Base-by-base conservation (phyloP, 441 rosid genomes). In the Adansonia rubrostipa region DNA sequence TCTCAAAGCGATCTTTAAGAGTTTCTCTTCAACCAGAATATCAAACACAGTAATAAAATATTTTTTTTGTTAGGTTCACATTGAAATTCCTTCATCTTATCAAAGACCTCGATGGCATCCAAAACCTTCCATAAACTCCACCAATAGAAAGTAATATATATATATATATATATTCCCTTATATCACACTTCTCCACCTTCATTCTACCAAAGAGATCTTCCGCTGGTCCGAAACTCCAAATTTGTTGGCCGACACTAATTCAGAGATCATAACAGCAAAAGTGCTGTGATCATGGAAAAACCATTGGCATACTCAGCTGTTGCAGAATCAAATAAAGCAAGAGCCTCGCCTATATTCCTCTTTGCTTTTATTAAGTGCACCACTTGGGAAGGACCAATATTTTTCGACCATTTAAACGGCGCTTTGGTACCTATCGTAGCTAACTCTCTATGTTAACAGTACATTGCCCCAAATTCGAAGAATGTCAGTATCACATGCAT, bases 21-120 rank as follows among this genome's bases (percentile, higher is more conserved):
- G 97, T 81, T 88, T 92, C 86, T 92, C 98, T 78, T 90, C 97
- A 1, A 92, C 97, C 5, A 96, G 89, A 83, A 94, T 91, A 47
- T 81, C 88, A 57, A 92, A 85, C 64, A 94, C 79, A 2, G 92
- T 88, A 33, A 94, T 78, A 45, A 86, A 89, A 3, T 91, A 77
- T 79, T 87, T 92, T 51, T 92, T 51, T 81, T 85, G 17, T 93
- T 87, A 11, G 94, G 86, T 78, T 86, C 85, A 77, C 95, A 89
- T 11, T 77, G 85, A 47, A 89, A 88, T 79, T 86, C 93, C 75
- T 87, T 86, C 97, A 91, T 94, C 79, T 81, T 89, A 58, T 84
- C 84, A 74, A 94, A 92, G 51, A 96, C 80, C 80, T 94, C 83
- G 58, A 80, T 0, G 97, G 97, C 74, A 90, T 83, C 64, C 91